Evolutionary conservation across 2,329 filamentous ascomycete species (phyloP), one percentile per base, ranked within the genome.

Genomic region (Ophiostoma piceae): DNA sequence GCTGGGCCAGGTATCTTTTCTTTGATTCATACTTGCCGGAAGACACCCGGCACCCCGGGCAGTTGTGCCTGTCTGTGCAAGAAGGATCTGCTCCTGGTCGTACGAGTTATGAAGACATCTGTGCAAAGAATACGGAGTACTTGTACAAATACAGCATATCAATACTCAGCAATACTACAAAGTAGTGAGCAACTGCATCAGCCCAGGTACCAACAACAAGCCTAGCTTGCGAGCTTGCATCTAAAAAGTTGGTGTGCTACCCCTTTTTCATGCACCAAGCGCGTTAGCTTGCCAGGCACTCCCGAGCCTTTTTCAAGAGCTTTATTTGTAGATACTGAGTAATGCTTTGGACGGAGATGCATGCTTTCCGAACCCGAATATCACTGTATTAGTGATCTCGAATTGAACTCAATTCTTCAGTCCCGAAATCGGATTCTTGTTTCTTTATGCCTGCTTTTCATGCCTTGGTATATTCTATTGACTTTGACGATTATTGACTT

Each of bases 231-330:
- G 12, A 41, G 39, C n/a, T 19, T 12, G 22, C n/a, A 57, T 57
- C 26, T 62, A 12, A 26, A 35, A 57, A 29, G 57, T 62, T 32
- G 51, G 60, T 39, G 62, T 39, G 35, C 32, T 65, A 39, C 62
- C 62, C 62, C 62, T 65, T 65, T 65, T 65, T 65, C 35, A 39
- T 39, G 62, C 62, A 65, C 62, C 19, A n/a, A 41, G 19, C 6
- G 62, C 32, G 35, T 65, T 65, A 65, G 62, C 5, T 22, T 16
- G 35, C 47, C 62, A 35, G 35, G 22, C 14, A 32, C 14, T 62
- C n/a, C 51, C 14, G 57, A 62, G 19, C 43, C 16, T n/a, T 47
- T 41, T 41, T 11, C 39, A 35, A 35, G 2, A 3, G n/a, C 39
- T 41, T 11, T 41, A 41, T 8, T 37, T 37, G 6, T 37, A 29